A percentile compares a stretch with the other conserved stretches of the same genome.
These are phyloP conservation scores for Barnettozyma hawaiiensis DNA, from an alignment of 1,139 yeast species.

Conservation along the genomic window DNA sequence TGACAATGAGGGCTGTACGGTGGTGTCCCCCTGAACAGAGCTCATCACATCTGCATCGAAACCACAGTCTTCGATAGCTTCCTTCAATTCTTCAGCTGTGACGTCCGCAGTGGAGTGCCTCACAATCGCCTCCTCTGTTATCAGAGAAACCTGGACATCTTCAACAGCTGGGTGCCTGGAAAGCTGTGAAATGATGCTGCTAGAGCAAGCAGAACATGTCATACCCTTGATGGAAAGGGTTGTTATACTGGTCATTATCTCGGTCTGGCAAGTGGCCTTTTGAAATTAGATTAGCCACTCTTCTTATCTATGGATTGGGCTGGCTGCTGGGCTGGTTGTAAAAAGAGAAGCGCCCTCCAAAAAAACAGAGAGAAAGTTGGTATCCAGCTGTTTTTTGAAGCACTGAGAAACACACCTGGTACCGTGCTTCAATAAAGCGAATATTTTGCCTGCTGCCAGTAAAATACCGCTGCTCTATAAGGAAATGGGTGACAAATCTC, in stretches of 20 bases:
- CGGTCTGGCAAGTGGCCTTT: no score
- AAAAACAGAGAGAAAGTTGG: neutral
- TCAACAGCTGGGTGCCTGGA: slow-evolving; percentile 35
- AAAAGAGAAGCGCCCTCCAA: neutral
- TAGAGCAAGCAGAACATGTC: slow-evolving; percentile 85
- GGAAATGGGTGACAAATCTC: neutral
- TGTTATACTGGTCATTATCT: slow-evolving; percentile 12
- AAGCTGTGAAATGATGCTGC: slow-evolving; percentile 55
- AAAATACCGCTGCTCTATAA: no score
- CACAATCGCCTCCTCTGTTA: slow-evolving; percentile 68
- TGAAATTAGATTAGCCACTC: no score
- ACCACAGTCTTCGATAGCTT: slow-evolving; percentile 65
- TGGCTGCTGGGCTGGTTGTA: no score
- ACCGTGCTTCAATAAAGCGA: neutral
- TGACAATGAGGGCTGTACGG: neutral
- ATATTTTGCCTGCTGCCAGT: neutral
- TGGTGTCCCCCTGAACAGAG: neutral
- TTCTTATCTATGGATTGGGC: no score
- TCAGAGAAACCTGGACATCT: slow-evolving; percentile 54
- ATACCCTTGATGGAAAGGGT: slow-evolving; percentile 51
- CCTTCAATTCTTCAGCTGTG: slow-evolving; percentile 33
- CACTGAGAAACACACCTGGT: neutral
- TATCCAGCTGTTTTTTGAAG: neutral
- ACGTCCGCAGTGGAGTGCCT: slow-evolving; percentile 38
- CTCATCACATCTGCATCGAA: slow-evolving; percentile 44